Evolutionary conservation across 164 flowering plant species (phyloP).

Genomic region (Nymphaea thermarum): DNA sequence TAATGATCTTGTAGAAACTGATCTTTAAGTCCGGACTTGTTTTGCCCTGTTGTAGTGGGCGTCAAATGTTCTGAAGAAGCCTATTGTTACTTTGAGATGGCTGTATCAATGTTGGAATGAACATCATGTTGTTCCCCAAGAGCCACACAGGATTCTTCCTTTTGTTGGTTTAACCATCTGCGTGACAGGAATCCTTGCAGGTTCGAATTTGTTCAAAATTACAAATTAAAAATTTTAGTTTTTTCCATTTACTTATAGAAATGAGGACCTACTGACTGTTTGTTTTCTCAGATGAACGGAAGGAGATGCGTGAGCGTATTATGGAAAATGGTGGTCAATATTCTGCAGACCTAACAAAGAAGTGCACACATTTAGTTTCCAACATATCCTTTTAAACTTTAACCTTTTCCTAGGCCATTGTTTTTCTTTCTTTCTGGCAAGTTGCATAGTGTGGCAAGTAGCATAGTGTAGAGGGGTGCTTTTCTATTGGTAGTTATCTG

Average conservation of each 20-base stretch:
- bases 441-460: too few species aligned
- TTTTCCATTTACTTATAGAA: too few species aligned
- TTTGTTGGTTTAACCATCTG: conserved; percentile 78
- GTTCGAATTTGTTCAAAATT: conserved; percentile 17
- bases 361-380: conserved; percentile 80
- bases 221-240: too few species aligned
- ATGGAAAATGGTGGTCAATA: conserved; percentile 81
- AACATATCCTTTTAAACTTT: conserved; percentile 70
- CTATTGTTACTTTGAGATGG: conserved; percentile 69
- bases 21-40: too few species aligned
- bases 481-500: too few species aligned
- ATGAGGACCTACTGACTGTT: neutral
- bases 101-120: conserved; percentile 83
- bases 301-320: conserved; percentile 59
- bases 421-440: too few species aligned
- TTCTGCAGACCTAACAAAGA: conserved; percentile 75
- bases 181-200: conserved; percentile 67
- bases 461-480: too few species aligned
- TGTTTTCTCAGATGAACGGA: conserved; percentile 57
- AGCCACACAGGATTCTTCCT: conserved; percentile 67
- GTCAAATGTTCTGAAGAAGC: conserved; percentile 52
- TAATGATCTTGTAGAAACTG: too few species aligned
- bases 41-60: conserved; percentile 63
- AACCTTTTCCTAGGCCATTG: too few species aligned
- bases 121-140: conserved; percentile 90